Evolutionary conservation across 2,329 filamentous ascomycete species (phyloP).

Genomic region (Fusarium sp.): DNA sequence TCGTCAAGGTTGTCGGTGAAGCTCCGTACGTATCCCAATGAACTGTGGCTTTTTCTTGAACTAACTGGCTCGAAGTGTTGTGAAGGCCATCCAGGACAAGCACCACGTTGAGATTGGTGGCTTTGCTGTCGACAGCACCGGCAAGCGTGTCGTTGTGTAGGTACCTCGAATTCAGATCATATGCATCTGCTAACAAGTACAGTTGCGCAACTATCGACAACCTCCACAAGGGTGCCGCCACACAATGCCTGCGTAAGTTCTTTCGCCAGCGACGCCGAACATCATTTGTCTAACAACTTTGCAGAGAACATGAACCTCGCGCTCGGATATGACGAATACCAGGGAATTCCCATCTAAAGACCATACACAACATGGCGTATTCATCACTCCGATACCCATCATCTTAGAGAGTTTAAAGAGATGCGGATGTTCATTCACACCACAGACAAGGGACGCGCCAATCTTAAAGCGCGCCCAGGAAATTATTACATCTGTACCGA

Average conservation of each 20-base stretch:
- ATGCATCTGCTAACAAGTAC: conserved; percentile 18
- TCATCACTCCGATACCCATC: neutral
- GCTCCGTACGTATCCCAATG: conserved; percentile 67
- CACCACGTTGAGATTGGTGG: conserved; percentile 95
- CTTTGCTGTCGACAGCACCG: conserved; percentile 88
- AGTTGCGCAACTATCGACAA: conserved; percentile 12
- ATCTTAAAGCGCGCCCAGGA: neutral
- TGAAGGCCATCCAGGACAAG: conserved; percentile 82
- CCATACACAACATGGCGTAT: neutral
- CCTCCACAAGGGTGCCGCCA: conserved; percentile 16
- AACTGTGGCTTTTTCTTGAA: neutral
- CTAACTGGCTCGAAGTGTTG: neutral
- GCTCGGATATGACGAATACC: conserved; percentile 89
- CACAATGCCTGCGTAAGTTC: conserved; percentile 20
- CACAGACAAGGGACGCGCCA: neutral
- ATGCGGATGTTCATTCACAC: neutral
- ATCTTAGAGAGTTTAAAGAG: neutral
- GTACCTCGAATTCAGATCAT: neutral
- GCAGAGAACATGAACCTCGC: conserved; percentile 91
- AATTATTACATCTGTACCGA: neutral
- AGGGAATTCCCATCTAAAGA: conserved; percentile 75
- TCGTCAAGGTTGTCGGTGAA: conserved; percentile 93
- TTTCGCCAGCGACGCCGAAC: too few relatives aligned
- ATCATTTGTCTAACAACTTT: neutral
- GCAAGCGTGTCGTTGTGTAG: conserved; percentile 87